These are phyloP conservation scores for Amphibolis antarctica DNA, from an alignment of 106 monocot species.

Conservation along the genomic window DNA sequence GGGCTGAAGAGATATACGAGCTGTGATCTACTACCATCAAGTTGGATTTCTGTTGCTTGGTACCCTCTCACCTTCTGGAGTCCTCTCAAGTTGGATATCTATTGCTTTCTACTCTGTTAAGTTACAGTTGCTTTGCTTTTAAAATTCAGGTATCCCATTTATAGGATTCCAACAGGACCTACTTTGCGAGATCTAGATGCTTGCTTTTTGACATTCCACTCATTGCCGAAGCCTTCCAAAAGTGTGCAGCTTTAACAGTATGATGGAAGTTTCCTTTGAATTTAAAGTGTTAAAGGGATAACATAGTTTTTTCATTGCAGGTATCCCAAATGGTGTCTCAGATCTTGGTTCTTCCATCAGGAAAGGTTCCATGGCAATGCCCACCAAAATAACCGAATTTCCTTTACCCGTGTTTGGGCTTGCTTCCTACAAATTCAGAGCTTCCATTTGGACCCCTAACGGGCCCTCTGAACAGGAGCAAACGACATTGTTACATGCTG, in stretches of 20 bases:
- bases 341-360: slow-evolving; percentile 6
- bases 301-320: slow-evolving; percentile 12
- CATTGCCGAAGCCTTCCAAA: slow-evolving; percentile 36
- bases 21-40: slow-evolving; percentile 66
- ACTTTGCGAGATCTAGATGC: slow-evolving; percentile 83
- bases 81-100: not conserved
- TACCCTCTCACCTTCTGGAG: slow-evolving; percentile 8
- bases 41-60: slow-evolving; percentile 99
- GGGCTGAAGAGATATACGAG: slow-evolving; percentile 68
- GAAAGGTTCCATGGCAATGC: slow-evolving; percentile 5
- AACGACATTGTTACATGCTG: slow-evolving; percentile 47
- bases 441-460: slow-evolving; percentile 59
- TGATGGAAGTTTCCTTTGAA: too few relatives aligned
- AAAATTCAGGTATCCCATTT: slow-evolving; percentile 88
- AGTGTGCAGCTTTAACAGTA: slow-evolving; percentile 18
- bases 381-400: slow-evolving; percentile 40
- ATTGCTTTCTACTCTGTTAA: not conserved
- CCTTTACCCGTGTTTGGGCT: slow-evolving; percentile 62
- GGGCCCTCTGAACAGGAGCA: slow-evolving; percentile 30
- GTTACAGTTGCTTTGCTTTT: not conserved
- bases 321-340: slow-evolving; percentile 17
- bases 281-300: too few relatives aligned
- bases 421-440: slow-evolving; percentile 81
- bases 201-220: slow-evolving; percentile 76
- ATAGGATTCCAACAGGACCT: slow-evolving; percentile 88